Percentiles rank a stretch among this genome's conserved stretches.
These are phyloP conservation scores for Chaetomiaceae sp. DNA, from an alignment of 2,329 filamentous ascomycete genomes.

Conservation along the genomic window DNA sequence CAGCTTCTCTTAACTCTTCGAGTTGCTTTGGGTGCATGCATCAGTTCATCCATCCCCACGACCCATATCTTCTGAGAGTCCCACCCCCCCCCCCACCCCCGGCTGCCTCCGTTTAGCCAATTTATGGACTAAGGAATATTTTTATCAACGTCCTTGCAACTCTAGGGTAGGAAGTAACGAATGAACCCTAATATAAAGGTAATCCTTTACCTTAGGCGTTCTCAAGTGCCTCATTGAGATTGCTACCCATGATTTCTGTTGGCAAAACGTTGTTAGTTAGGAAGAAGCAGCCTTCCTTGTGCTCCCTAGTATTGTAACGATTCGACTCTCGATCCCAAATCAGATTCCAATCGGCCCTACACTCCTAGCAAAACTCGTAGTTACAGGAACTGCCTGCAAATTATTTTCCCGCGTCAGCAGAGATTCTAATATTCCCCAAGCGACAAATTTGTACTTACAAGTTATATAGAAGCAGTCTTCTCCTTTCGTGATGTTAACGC, in stretches of 20 bases:
- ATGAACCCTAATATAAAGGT: no score
- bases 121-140: no score
- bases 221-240: neutral
- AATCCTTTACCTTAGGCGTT: no score
- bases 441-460: neutral
- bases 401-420: neutral
- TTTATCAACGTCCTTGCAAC: no score
- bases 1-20: no score
- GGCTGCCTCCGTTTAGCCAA: no score
- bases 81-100: no score
- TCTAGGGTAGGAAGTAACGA: no score
- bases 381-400: neutral
- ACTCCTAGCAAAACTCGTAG: neutral
- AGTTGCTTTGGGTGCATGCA: no score
- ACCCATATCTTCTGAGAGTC: no score
- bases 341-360: neutral
- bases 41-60: no score
- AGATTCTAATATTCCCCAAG: neutral
- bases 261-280: neutral
- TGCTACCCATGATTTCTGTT: neutral
- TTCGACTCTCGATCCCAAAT: neutral
- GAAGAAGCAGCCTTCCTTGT: neutral
- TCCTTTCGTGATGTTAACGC: neutral
- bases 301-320: neutral
- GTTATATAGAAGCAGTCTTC: neutral